phyloP scores from a whole-genome alignment of 768 basidiomycete species.

The Clavulina sp. region DNA sequence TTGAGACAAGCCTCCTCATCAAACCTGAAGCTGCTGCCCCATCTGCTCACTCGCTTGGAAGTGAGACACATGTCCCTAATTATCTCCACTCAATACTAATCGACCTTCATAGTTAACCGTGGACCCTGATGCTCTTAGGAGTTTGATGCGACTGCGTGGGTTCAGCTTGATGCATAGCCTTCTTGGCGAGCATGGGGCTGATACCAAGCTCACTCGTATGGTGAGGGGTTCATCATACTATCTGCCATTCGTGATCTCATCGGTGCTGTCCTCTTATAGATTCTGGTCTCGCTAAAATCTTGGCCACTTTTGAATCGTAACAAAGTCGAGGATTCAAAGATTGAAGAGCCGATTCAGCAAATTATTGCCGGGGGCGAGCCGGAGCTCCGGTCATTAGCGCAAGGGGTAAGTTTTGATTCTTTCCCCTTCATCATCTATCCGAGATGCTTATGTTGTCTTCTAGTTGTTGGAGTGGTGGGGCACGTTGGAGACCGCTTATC shows the following conservation, averaged over 20 bases:
- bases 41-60: background rate
- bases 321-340: slow-evolving; percentile 75
- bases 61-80: slow-evolving; percentile 1
- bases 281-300: slow-evolving; percentile 19
- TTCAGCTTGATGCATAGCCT: slow-evolving; percentile 26
- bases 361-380: slow-evolving; percentile 40
- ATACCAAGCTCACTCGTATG: background rate
- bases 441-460: background rate
- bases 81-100: slow-evolving; percentile 1
- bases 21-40: background rate
- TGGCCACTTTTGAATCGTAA: slow-evolving; percentile 81
- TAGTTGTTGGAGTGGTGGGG: slow-evolving; percentile 74
- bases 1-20: background rate
- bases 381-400: slow-evolving; percentile 36
- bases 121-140: slow-evolving; percentile 56
- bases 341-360: slow-evolving; percentile 42
- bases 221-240: background rate
- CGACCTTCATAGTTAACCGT: slow-evolving; percentile 50
- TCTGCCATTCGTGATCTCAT: background rate
- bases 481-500: slow-evolving; percentile 53
- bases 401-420: slow-evolving; percentile 30
- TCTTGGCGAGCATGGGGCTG: background rate
- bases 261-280: slow-evolving; percentile 14
- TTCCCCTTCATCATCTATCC: background rate
- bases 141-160: slow-evolving; percentile 83